Percentiles rank a stretch among this genome's conserved stretches.
Evolutionary conservation across 257 asterid species (phyloP).

Genomic region (Galeopsis tetrahit): DNA sequence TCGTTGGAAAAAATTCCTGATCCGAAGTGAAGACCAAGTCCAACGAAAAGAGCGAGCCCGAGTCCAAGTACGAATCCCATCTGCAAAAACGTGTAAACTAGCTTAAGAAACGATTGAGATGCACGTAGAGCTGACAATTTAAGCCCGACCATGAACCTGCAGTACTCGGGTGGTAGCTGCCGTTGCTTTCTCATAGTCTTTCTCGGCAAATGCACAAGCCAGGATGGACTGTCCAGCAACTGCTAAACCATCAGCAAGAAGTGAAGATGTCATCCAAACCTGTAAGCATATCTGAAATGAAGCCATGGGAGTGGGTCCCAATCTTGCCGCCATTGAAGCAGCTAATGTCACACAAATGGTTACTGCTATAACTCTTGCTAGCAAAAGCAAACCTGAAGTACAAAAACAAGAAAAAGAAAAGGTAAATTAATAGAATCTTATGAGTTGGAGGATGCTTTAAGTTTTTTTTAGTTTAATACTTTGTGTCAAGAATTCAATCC

Average conservation of each 20-base stretch:
- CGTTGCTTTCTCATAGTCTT: slow-evolving; percentile 79
- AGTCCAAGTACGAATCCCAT: slow-evolving; percentile 89
- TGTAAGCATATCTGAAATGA: slow-evolving; percentile 94
- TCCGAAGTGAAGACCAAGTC: slow-evolving; percentile 78
- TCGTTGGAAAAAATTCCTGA: slow-evolving; percentile 87
- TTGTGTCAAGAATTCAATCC: too few species aligned
- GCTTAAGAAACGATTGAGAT: too few species aligned
- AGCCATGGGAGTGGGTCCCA: slow-evolving; percentile 89
- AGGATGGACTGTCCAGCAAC: slow-evolving; percentile 99
- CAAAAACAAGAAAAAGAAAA: too few species aligned
- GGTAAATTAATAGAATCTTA: too few species aligned
- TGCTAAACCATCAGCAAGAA: slow-evolving; percentile 96
- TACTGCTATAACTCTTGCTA: slow-evolving; percentile 85
- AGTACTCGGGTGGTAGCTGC: slow-evolving; percentile 80
- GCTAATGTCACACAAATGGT: slow-evolving; percentile 90
- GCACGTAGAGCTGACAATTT: too few species aligned
- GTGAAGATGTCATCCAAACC: slow-evolving; percentile 92
- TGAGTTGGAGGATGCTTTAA: too few species aligned
- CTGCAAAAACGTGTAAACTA: slow-evolving; percentile 37
- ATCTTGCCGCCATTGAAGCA: slow-evolving; percentile 92
- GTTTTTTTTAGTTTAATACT: too few species aligned
- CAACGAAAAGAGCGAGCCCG: slow-evolving; percentile 72
- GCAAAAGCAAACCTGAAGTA: slow-evolving; percentile 57
- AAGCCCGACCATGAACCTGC: slow-evolving; percentile 39
- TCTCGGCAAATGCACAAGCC: slow-evolving; percentile 96